These are phyloP conservation scores for Pulveroboletus sp. DNA, from an alignment of 768 basidiomycete species.

Conservation along the genomic window DNA sequence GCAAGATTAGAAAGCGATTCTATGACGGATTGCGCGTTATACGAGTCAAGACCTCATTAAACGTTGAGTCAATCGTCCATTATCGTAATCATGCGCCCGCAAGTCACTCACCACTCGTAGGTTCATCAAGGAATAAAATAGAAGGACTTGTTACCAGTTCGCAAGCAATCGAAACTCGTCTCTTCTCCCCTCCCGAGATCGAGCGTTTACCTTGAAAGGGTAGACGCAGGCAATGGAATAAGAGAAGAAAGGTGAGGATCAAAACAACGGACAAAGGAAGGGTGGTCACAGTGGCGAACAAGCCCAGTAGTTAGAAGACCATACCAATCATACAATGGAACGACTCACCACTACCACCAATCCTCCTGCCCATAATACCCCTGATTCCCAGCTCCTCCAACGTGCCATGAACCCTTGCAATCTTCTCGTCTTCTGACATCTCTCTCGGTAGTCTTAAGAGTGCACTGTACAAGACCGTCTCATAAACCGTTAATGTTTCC, in stretches of 20 bases:
- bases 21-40: conserved; percentile 93
- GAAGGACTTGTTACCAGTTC: conserved; percentile 97
- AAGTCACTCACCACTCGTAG: conserved; percentile 75
- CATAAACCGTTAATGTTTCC: conserved; percentile 96
- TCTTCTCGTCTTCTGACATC: conserved; percentile 96
- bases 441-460: conserved; percentile 86
- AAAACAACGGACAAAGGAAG: not conserved
- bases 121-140: conserved; percentile 95
- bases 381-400: conserved; percentile 95
- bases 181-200: conserved; percentile 97
- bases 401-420: conserved; percentile 90
- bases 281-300: not conserved
- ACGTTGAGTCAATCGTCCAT: conserved; percentile 4
- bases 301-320: not conserved
- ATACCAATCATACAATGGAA: not conserved
- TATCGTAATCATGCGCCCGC: not conserved
- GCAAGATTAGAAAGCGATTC: conserved; percentile 86
- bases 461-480: conserved; percentile 94
- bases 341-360: conserved; percentile 80
- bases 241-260: not conserved
- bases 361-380: conserved; percentile 83
- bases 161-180: conserved; percentile 95
- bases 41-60: conserved; percentile 79
- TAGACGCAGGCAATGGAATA: not conserved
- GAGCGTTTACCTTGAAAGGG: conserved; percentile 66